Base-by-base conservation (phyloP, 495 filamentous ascomycete species). In the Daldinia childiae region DNA sequence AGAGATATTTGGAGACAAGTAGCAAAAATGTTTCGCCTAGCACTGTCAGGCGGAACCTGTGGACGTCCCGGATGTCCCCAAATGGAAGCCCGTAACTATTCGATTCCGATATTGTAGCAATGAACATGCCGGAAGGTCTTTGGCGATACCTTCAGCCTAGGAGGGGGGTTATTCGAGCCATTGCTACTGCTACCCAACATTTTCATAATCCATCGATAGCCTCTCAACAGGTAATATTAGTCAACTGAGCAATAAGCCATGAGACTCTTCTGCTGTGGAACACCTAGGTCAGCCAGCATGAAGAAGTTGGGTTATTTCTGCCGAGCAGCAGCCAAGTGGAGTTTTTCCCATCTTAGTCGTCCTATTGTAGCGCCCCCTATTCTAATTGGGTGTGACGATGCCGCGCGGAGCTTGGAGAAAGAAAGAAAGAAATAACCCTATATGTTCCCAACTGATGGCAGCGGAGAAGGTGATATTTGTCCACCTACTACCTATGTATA, bases 61-160 rank as follows among this genome's bases (percentile, higher is more conserved):
- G 38, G n/a, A 17, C n/a, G 9, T 19, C 24, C 51, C 58, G 65
- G 58, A 57, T n/a, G 51, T 56, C 65, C 51, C 65, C 58, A 68
- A 62, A 24, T 7, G 34, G 39, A 50, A 62, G 51, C 39, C 58
- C 65, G 58, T 52, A 4, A 34, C 38, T 36, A 14, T 36, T 36
- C 11, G 32, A 14, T 36, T 36, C 11, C 11, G 2, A 6, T 43
- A 43, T 43, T 19, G n/a, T 45, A 45, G 6, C 41, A 55, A 36
- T 32, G 26, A 30, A 39, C 12, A 48, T 48, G 19, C 43, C 43
- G 43, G 5, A n/a, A 41, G 5, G 39, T 41, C 39, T 41, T 41
- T 41, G 39, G n/a, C 39, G 39, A 41, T 41, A 17, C 15, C 15
- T 41, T 41, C 39, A 41, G n/a, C 14, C 5, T 17, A 7, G 39